Percentiles rank a stretch among this genome's conserved stretches.
Evolutionary conservation across 768 basidiomycete species (phyloP).

Genomic region (Mycena haematopus): DNA sequence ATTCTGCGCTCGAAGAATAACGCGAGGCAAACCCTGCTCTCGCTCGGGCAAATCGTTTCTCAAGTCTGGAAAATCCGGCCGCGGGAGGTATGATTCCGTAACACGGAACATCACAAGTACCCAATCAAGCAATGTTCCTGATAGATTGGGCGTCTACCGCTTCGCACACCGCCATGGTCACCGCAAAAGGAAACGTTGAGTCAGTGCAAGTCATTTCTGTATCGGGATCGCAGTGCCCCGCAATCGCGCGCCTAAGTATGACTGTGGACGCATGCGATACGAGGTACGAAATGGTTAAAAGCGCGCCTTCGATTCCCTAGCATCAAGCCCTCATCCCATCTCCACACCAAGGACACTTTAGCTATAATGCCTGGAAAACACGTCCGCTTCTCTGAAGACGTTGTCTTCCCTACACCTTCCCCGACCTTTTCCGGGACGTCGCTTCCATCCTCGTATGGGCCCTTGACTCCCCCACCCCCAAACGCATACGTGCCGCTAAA

Average conservation of each 20-base stretch:
- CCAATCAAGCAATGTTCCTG: not conserved
- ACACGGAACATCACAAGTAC: not conserved
- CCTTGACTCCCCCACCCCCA: conserved; percentile 26
- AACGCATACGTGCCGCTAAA: conserved; percentile 18
- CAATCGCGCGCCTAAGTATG: conserved; percentile 19
- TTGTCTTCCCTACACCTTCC: conserved; percentile 28
- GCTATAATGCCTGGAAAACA: conserved; percentile 23
- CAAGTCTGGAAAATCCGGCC: not conserved
- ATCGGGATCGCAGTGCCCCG: conserved; percentile 19
- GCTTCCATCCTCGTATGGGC: conserved; percentile 31
- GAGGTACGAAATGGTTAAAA: conserved; percentile 10
- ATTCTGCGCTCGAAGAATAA: conserved; percentile 2
- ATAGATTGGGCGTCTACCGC: conserved; percentile 10
- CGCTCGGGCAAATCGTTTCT: not conserved
- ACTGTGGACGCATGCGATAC: conserved; percentile 3
- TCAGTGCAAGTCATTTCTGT: not conserved
- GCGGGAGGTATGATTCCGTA: not conserved
- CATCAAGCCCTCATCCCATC: not conserved
- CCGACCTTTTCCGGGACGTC: conserved; percentile 27
- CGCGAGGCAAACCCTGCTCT: conserved; percentile 5
- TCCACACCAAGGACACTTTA: not conserved
- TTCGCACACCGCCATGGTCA: not conserved
- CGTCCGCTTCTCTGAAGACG: conserved; percentile 25
- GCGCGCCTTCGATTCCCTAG: not conserved
- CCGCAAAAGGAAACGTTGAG: conserved; percentile 5